These are phyloP conservation scores for Penicillium chermesinum DNA, from an alignment of 495 filamentous ascomycete species.

Conservation along the genomic window DNA sequence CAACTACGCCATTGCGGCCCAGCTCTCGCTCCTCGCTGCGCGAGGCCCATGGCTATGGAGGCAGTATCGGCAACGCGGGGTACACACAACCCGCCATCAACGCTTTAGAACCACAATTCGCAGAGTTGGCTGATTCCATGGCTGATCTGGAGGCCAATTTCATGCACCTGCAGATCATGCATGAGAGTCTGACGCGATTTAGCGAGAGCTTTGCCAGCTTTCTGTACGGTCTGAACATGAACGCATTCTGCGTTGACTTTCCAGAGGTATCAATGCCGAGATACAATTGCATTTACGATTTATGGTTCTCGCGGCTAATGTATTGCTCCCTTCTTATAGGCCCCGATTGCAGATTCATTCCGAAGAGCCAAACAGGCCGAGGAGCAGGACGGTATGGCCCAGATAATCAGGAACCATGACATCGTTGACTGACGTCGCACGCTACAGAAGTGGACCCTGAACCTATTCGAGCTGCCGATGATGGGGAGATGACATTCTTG, in stretches of 20 bases:
- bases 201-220: conserved; percentile 96
- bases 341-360: conserved; percentile 68
- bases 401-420: background rate
- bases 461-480: conserved; percentile 28
- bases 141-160: conserved; percentile 95
- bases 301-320: no score
- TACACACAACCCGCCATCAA: conserved; percentile 71
- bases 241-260: conserved; percentile 98
- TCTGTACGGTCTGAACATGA: conserved; percentile 95
- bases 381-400: conserved; percentile 32
- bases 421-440: background rate
- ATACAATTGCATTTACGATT: background rate
- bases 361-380: conserved; percentile 58
- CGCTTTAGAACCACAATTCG: conserved; percentile 79
- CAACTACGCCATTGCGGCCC: conserved; percentile 88
- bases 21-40: conserved; percentile 85
- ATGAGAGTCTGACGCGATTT: conserved; percentile 90
- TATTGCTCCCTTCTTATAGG: no score
- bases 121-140: conserved; percentile 90
- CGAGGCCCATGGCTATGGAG: conserved; percentile 55
- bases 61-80: conserved; percentile 32
- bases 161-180: conserved; percentile 95
- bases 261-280: conserved; percentile 60
- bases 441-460: conserved; percentile 31
- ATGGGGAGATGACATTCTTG: conserved; percentile 84